Evolutionary conservation across 2,329 filamentous ascomycete genomes (phyloP), one percentile per base, ranked within the genome.

Genomic region (Cylindrodendrum hubeiense): DNA sequence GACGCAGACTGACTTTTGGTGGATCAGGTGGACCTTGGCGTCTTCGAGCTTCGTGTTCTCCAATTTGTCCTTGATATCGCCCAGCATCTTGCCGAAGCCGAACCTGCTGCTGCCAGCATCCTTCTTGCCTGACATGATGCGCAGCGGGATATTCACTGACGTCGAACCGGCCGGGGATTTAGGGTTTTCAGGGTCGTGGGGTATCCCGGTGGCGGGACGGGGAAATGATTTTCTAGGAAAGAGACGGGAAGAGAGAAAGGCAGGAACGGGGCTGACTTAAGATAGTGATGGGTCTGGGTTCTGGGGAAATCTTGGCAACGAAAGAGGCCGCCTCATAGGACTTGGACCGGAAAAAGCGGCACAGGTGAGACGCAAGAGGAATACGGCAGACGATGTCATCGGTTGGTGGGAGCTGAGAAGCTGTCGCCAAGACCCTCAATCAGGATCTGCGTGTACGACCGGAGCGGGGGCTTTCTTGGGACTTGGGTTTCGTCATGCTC

Each of bases 11-110:
- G 74, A 89, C 88, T 90, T 91, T 73, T 88, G 86, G 73, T 91
- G 85, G 56, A 83, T 84, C 34, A 91, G 75, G 43, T 80, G 79
- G 58, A 89, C 79, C 74, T 90, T 91, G 67, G 84, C 81, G 67
- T 89, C 86, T 67, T 87, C 83, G 0, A 90, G 77, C 69, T 85
- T 84, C 2, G 83, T 84, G 50, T 85, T 80, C 50, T 84, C 79
- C 4, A 90, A 78, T 74, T 88, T 89, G 54, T 89, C 86, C 68
- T 85, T 88, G 30, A 89, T 70, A 71, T 84, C 86, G 24, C 85
- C 81, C 22, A 81, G 71, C 53, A 85, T 74, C 62, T 79, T 72
- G 5, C 75, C 73, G 61, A 79, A 75, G 39, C 71, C 75, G 15
- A 67, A 64, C 15, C 58, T 43, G 30, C 76, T 70, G 30, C 65